These are phyloP conservation scores for Rubia yunnanensis DNA, from an alignment of 257 asterid genomes.

Conservation along the genomic window DNA sequence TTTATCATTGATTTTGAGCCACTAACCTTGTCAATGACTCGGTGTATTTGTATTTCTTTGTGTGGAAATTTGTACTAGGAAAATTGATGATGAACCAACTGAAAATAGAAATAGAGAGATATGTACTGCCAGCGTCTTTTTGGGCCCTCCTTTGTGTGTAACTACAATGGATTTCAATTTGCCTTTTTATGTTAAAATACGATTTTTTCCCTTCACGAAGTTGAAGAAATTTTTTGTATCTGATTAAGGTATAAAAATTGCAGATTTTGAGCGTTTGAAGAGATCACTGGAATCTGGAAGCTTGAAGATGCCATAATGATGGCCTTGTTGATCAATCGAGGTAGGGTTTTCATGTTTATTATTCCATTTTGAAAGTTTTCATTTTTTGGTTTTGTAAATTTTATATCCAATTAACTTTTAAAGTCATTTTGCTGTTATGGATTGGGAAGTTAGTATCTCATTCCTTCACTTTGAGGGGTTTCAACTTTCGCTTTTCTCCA, in stretches of 20 bases:
- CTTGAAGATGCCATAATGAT: slow-evolving; percentile 31
- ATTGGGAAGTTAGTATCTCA: neutral
- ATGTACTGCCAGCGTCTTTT: too few species aligned
- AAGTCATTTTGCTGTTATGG: neutral
- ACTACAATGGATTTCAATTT: neutral
- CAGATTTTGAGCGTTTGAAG: neutral
- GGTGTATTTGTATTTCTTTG: neutral
- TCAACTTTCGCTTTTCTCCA: neutral
- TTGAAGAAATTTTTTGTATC: neutral
- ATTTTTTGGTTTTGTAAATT: neutral
- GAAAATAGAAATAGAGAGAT: neutral
- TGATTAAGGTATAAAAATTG: neutral
- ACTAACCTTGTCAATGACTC: too few species aligned
- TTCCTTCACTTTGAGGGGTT: neutral
- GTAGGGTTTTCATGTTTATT: slow-evolving; percentile 14
- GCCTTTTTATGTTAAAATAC: too few species aligned
- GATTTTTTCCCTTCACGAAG: neutral
- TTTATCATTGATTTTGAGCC: too few species aligned
- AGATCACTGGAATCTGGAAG: neutral
- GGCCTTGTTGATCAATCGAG: slow-evolving; percentile 27
- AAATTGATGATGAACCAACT: neutral
- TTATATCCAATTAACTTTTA: neutral
- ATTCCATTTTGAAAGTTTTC: neutral
- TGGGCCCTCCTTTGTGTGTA: too few species aligned
- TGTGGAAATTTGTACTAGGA: neutral